phyloP scores from a whole-genome alignment of 306 rosid species.

The Betula pendula region DNA sequence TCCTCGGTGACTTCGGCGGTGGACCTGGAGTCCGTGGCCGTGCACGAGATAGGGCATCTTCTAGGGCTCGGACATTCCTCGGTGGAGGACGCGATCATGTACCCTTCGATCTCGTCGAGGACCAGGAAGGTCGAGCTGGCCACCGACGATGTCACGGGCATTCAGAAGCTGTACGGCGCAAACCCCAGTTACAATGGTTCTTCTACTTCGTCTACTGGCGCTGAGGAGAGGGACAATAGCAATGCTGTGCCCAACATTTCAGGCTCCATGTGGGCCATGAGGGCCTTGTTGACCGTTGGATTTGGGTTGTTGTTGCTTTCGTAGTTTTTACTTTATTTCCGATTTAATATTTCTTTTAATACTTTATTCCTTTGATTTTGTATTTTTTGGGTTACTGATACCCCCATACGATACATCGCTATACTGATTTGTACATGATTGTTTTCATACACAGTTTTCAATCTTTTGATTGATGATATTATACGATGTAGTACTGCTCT shows the following conservation, averaged over 20 bases:
- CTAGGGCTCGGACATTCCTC: constrained; percentile 87
- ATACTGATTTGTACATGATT: background rate
- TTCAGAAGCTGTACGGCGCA: constrained; percentile 65
- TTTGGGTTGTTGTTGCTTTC: constrained; percentile 2
- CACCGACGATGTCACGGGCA: constrained; percentile 63
- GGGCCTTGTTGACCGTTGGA: constrained; percentile 29
- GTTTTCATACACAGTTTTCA: background rate
- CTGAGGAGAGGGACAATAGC: constrained; percentile 46
- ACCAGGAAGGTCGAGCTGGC: constrained; percentile 63
- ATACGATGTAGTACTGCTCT: too few species aligned
- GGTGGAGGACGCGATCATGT: constrained; percentile 73
- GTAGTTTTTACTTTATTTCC: constrained; percentile 8
- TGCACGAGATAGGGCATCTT: constrained; percentile 89
- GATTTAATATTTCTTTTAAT: background rate
- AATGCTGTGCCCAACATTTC: constrained; percentile 24
- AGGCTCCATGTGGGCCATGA: constrained; percentile 22
- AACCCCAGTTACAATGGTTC: constrained; percentile 54
- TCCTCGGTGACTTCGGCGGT: constrained; percentile 48
- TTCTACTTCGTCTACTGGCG: constrained; percentile 26
- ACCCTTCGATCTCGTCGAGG: constrained; percentile 60
- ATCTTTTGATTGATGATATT: background rate
- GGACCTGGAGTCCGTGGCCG: constrained; percentile 84
- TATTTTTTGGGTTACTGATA: background rate
- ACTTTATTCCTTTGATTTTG: background rate
- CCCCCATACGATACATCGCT: too few species aligned